These are phyloP conservation scores for Exophiala oligosperma DNA, from an alignment of 2,329 filamentous ascomycete species.

Conservation along the genomic window DNA sequence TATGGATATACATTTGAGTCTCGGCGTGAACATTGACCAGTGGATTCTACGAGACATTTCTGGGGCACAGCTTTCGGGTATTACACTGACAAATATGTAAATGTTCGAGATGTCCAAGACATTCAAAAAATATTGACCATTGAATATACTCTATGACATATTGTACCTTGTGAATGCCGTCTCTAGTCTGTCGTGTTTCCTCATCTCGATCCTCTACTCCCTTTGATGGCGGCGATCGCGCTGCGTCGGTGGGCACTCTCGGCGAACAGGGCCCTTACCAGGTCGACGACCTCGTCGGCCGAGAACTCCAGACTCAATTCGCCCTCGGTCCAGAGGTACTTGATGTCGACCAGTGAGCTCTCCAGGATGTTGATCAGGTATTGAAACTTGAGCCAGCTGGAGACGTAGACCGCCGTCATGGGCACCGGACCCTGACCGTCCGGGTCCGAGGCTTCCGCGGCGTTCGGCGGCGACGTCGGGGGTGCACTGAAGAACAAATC, in stretches of 20 bases:
- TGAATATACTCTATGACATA: background rate
- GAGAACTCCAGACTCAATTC: slow-evolving; percentile 63
- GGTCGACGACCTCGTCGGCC: slow-evolving; percentile 60
- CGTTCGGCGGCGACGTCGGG: slow-evolving; percentile 32
- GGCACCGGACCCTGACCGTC: slow-evolving; percentile 37
- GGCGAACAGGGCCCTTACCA: slow-evolving; percentile 65
- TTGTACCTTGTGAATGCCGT: too few relatives aligned
- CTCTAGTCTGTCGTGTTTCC: background rate
- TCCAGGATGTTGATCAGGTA: slow-evolving; percentile 65
- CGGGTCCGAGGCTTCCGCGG: slow-evolving; percentile 9
- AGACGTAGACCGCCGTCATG: slow-evolving; percentile 63
- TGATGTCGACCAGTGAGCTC: slow-evolving; percentile 64
- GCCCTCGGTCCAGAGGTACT: slow-evolving; percentile 65
- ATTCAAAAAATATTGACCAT: too few relatives aligned
- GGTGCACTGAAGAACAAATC: slow-evolving; percentile 55
- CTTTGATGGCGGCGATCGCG: slow-evolving; percentile 46
- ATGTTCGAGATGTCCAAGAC: too few relatives aligned
- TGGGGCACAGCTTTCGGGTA: too few relatives aligned
- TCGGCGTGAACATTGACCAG: too few relatives aligned
- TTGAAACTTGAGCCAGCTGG: slow-evolving; percentile 66
- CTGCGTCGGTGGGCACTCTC: slow-evolving; percentile 59
- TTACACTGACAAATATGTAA: too few relatives aligned
- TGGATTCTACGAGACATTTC: too few relatives aligned
- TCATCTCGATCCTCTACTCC: slow-evolving; percentile 32
- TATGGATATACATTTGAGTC: too few relatives aligned